A percentile compares a stretch with the other conserved stretches of the same genome.
phyloP scores from a whole-genome alignment of 2,329 filamentous ascomycete species.

The Colletotrichum lindemuthianum region DNA sequence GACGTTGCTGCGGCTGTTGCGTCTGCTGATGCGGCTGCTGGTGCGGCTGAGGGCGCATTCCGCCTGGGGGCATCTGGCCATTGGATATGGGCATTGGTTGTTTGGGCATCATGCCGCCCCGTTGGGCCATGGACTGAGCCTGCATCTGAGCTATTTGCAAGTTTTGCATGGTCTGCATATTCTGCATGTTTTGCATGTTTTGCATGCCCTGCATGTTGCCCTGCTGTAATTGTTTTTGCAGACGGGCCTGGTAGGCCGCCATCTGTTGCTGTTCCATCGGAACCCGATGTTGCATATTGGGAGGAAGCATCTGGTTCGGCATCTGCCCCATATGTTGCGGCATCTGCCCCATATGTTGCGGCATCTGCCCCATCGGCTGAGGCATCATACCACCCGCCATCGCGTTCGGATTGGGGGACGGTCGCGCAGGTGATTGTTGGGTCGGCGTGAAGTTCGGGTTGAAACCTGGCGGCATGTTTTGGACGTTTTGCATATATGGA shows the following conservation, averaged over 20 bases:
- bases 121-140: constrained; percentile 49
- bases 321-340: constrained; percentile 49
- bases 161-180: constrained; percentile 60
- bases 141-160: constrained; percentile 60
- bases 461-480: constrained; percentile 67
- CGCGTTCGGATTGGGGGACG: constrained; percentile 64
- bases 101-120: constrained; percentile 63
- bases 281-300: constrained; percentile 57
- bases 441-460: constrained; percentile 68
- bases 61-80: constrained; percentile 63
- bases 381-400: constrained; percentile 64
- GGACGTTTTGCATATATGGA: constrained; percentile 72
- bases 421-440: constrained; percentile 64
- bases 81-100: constrained; percentile 63
- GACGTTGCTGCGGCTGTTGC: constrained; percentile 49
- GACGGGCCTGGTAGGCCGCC: constrained; percentile 81
- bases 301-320: constrained; percentile 46
- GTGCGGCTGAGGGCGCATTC: constrained; percentile 58
- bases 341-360: constrained; percentile 59
- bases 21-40: constrained; percentile 41
- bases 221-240: constrained; percentile 80
- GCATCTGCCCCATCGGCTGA: constrained; percentile 59
- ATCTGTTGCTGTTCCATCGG: constrained; percentile 79
- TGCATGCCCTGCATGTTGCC: constrained; percentile 56
- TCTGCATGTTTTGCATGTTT: constrained; percentile 51